Conservation (phyloP, 331 rosid species). For the Dryas integrifolia region DNA sequence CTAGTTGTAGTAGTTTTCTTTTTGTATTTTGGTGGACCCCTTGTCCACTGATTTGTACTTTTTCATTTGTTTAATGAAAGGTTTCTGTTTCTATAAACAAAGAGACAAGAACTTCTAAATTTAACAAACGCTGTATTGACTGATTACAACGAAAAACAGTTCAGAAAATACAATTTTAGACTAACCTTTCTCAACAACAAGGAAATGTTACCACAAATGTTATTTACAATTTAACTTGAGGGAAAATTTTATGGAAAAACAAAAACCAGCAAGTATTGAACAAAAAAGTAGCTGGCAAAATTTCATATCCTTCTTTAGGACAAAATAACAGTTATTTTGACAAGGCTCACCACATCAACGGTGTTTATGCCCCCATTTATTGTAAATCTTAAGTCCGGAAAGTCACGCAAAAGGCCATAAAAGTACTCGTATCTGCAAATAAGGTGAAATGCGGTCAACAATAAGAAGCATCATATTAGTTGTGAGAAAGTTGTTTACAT, state of each 20-base stretch:
- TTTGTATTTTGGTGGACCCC: too few species aligned
- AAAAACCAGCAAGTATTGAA: neutral
- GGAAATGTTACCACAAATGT: neutral
- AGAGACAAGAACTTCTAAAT: neutral
- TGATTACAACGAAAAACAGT: neutral
- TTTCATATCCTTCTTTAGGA: neutral
- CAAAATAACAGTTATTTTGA: constrained; percentile 11
- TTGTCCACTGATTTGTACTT: too few species aligned
- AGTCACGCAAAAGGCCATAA: constrained; percentile 88
- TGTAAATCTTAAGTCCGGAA: constrained; percentile 89
- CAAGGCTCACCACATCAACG: constrained; percentile 72
- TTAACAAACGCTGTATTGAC: neutral
- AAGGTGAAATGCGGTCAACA: neutral
- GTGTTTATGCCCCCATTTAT: constrained; percentile 89
- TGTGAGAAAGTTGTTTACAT: neutral
- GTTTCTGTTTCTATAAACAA: too few species aligned
- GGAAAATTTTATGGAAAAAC: neutral
- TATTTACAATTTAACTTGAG: neutral
- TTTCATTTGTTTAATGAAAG: too few species aligned
- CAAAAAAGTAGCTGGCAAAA: neutral
- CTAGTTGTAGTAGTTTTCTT: too few species aligned
- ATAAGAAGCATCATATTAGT: constrained; percentile 4
- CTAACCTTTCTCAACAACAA: neutral
- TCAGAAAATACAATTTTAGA: neutral
- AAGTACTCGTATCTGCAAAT: constrained; percentile 83